These are phyloP conservation scores for Cornus florida DNA, from an alignment of 148 eudicot species.

Conservation along the genomic window DNA sequence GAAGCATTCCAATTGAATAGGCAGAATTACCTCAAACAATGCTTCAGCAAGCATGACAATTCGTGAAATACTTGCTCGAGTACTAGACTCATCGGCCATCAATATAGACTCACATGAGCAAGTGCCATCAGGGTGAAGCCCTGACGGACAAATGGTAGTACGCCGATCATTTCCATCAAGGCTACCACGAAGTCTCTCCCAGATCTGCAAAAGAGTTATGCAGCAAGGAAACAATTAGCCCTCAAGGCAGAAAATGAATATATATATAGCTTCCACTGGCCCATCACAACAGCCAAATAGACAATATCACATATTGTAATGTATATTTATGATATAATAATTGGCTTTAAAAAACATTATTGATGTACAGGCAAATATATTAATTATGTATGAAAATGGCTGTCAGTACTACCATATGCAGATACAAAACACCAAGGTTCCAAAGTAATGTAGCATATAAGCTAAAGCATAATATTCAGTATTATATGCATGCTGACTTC, in stretches of 20 bases:
- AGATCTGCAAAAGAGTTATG: constrained; percentile 25
- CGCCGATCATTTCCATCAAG: constrained; percentile 21
- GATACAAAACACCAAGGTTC: not conserved
- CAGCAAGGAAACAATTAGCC: not conserved
- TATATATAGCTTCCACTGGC: not conserved
- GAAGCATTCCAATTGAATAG: not conserved
- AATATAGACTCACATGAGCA: constrained; percentile 42
- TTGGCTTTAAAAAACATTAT: not conserved
- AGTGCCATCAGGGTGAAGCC: constrained; percentile 38
- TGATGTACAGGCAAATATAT: not conserved
- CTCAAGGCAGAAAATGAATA: not conserved
- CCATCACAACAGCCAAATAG: not conserved
- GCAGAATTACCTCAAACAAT: constrained; percentile 44
- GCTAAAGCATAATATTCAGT: not conserved
- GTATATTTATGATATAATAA: not conserved
- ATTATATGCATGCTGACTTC: not conserved
- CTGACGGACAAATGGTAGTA: constrained; percentile 33
- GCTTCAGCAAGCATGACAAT: constrained; percentile 56
- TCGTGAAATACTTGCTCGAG: constrained; percentile 49
- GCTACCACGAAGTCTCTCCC: constrained; percentile 35
- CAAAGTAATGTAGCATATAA: not conserved
- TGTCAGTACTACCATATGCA: not conserved
- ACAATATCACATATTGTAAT: not conserved
- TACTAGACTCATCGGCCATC: constrained; percentile 32
- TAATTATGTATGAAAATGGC: not conserved